Base-by-base conservation (phyloP, 129 eudicot species). In the Kitagawia praeruptora region DNA sequence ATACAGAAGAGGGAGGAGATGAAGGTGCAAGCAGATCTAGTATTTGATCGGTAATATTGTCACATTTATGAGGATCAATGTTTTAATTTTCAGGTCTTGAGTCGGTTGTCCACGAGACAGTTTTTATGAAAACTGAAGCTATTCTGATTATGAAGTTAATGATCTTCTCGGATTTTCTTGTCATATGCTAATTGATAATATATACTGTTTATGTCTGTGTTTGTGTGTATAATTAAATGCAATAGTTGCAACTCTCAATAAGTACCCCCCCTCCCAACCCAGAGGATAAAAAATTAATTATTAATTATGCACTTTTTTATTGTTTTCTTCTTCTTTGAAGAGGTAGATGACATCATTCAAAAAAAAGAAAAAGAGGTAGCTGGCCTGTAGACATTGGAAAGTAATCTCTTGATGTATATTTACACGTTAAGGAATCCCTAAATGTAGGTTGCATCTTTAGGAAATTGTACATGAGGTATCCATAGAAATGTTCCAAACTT, bases 1-100 rank as follows among this genome's bases (percentile, higher is more conserved):
- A 70, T 70, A 38, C 61, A 45, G 86, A 87, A 77, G 90, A 81
- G 14, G 56, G 81, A 49, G 84, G 79, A 73, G 89, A 85, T 70
- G 88, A 85, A 56, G 82, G 76, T 41, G 84, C 85, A 63, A 81
- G 75, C 53, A 80, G 85, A 80, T 80, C 84, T 45, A 72, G 53
- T 63, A 48, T 64, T 34, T 67, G 41, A 34, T 67, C 15, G 41
- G 73, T 67, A 67, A 67, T 67, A 67, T 67, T 13, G 42, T 15
- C 42, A 12, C 3, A 14, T 67, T 67, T 31, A 67, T 67, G 69
- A 9, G 37, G 6, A n/a, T 31, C 23, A 28, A 34, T 67, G 39
- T 31, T 31, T 31, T 31, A 67, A 1, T 66, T 66, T 66, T 31
- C 23, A 28, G 0, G 70, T 31, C 39, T 28, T 14, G 19, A 27